These are phyloP conservation scores for Kwoniella shandongensis DNA, from an alignment of 768 basidiomycete genomes.

Conservation along the genomic window DNA sequence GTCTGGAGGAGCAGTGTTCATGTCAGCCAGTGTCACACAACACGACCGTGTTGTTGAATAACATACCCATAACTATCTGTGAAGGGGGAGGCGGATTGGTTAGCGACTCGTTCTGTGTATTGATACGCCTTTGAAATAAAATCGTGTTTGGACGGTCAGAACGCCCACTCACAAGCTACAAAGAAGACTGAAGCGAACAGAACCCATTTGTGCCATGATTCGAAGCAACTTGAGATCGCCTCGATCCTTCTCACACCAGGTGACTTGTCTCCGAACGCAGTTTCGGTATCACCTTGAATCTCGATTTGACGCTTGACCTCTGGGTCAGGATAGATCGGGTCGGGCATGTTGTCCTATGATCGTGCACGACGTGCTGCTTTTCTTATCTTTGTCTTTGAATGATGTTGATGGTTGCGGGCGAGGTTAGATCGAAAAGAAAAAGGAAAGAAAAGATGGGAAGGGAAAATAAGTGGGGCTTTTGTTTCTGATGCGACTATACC, in stretches of 20 bases:
- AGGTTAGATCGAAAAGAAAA: too few relatives aligned
- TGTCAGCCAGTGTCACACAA: background rate
- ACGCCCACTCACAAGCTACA: conserved; percentile 39
- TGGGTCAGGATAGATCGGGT: conserved; percentile 6
- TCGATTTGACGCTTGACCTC: conserved; percentile 4
- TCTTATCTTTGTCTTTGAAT: too few relatives aligned
- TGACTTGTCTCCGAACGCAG: conserved; percentile 32
- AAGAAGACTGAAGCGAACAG: conserved; percentile 47
- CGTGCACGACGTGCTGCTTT: too few relatives aligned
- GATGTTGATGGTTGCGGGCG: too few relatives aligned
- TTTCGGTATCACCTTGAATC: conserved; percentile 23
- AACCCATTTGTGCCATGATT: conserved; percentile 29
- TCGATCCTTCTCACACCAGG: conserved; percentile 49
- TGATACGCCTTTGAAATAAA: background rate
- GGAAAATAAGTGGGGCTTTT: too few relatives aligned
- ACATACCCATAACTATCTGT: conserved; percentile 16
- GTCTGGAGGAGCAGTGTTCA: background rate
- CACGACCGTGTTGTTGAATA: too few relatives aligned
- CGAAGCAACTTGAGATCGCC: conserved; percentile 40
- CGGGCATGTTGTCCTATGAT: background rate
- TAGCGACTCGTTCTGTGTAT: background rate
- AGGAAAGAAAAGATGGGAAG: too few relatives aligned
- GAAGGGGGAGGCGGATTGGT: background rate
- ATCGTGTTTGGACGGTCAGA: background rate
- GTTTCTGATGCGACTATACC: too few relatives aligned